Evolutionary conservation across 768 basidiomycete species (phyloP), one percentile per base, ranked within the genome.

Genomic region (Termitomyces sp.): DNA sequence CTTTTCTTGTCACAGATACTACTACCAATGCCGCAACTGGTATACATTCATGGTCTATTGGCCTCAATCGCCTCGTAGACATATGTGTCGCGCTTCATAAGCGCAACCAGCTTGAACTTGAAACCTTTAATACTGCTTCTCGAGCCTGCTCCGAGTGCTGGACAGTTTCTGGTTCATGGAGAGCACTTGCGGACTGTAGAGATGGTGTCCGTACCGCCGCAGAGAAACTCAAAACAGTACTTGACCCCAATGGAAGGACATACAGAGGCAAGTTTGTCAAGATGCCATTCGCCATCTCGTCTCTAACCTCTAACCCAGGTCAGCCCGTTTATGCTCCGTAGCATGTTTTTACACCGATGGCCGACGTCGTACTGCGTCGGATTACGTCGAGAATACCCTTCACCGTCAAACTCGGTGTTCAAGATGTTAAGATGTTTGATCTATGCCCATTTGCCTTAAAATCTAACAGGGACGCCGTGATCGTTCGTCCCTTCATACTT

Each of bases 71-170:
- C 11, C 77, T 92, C 30, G 83, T 90, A 30, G 90, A 92, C 62
- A 74, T 92, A 52, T 73, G 90, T 58, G 76, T 87, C 51, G 86
- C 81, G n/a, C 79, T 93, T 33, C 87, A 93, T 65, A 70, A 73
- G 32, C 76, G 81, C 53, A 74, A 77, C 24, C 87, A 90, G 60
- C 79, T 92, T 43, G 87, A 92, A 62, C 73, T 88, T n/a, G 88
- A 87, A 61, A 92, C 91, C 6, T 68, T 92, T 44, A 85, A 83
- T 65, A 83, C 80, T 43, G 88, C 88, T 7, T 85, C 84, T 50
- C 81, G 78, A 54, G 80, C 80, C 14, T 90, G 89, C 64, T 88
- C 87, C 18, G 91, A 93, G 67, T 90, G 90, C 68, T 93, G 90
- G 90, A 83, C 77, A 16, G 81, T 84, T 2, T 82, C 85, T 0